Evolutionary conservation across 2,329 filamentous ascomycete species (phyloP), one percentile per base, ranked within the genome.

Genomic region (Herpotrichia juniperi): DNA sequence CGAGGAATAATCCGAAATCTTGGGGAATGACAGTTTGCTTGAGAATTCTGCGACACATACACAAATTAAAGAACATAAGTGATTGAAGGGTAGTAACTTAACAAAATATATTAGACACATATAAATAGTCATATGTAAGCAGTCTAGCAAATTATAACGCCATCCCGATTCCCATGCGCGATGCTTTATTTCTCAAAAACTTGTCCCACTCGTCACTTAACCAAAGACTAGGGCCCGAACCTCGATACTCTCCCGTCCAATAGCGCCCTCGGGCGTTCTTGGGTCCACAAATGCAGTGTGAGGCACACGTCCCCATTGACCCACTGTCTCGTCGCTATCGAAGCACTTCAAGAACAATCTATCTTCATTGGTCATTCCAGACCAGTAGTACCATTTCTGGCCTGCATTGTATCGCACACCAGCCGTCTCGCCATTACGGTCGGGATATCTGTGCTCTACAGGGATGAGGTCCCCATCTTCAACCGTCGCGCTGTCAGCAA

Each of bases 181-280:
- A 40, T 7, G 37, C 19, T 25, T 22, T 6, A 24, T 24, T 9
- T 11, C 3, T 40, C 21, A 21, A 24, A n/a, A 24, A 6, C 5
- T 16, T 9, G 9, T 37, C 16, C 3, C 22, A 40, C 9, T 3
- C 25, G 24, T 11, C 25, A 30, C 30, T 48, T 51, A 71, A 10
- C 88, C 89, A 80, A 96, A 96, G 0, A 96, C 89, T 72, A 96
- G 78, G 30, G 90, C 87, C 62, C 93, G 82, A 14, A 96, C 89
- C 74, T 97, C 93, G 69, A 97, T 96, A 69, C 91, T 96, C 79
- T 96, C 90, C 59, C 92, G 82, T 0, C 83, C 83, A 57, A 86
- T 85, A 4, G 89, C 90, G 40, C 87, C 88, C 16, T 80, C 76
- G 2, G 86, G 83, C 1, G 89, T 91, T 53, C 87, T 78, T 1